These are phyloP conservation scores for Tuber indicum DNA, from an alignment of 495 filamentous ascomycete species.

Conservation along the genomic window DNA sequence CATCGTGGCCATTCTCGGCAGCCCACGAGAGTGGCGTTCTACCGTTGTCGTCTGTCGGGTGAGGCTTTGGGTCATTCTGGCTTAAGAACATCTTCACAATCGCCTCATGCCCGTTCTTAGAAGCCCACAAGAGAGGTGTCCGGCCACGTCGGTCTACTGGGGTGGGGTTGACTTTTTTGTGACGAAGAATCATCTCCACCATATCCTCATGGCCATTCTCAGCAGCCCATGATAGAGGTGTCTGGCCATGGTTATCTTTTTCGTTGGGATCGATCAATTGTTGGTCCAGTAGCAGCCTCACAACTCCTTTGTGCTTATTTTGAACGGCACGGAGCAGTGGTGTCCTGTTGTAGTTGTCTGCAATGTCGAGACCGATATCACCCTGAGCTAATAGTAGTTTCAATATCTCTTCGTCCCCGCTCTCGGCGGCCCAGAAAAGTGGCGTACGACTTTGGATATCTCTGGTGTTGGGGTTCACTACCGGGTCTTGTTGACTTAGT, in stretches of 20 bases:
- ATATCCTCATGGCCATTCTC: conserved; percentile 9
- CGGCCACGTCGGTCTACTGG: conserved; percentile 1
- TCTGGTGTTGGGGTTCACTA: neutral
- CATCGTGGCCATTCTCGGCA: conserved; percentile 9
- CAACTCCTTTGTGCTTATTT: neutral
- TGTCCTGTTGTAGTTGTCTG: conserved; percentile 10
- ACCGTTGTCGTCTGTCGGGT: neutral
- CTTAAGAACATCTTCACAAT: conserved; percentile 11
- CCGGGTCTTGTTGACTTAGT: conserved; percentile 5
- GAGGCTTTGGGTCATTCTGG: conserved; percentile 2
- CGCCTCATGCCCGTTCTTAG: conserved; percentile 10
- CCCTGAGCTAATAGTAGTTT: conserved; percentile 2
- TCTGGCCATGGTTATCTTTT: neutral
- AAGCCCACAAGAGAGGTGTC: conserved; percentile 14
- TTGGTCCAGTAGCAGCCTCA: neutral
- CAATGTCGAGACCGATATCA: neutral
- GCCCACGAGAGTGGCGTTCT: conserved; percentile 21
- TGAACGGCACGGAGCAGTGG: conserved; percentile 13
- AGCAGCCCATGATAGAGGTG: conserved; percentile 13
- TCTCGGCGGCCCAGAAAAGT: conserved; percentile 7
- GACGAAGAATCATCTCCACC: neutral
- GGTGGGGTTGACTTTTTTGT: neutral
- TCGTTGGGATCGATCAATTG: neutral
- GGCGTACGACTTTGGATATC: conserved; percentile 7
- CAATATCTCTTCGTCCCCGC: conserved; percentile 8